A percentile compares a stretch with the other conserved stretches of the same genome.
Conservation (phyloP, 176 grass and related monocot species). For the Pharus latifolius region DNA sequence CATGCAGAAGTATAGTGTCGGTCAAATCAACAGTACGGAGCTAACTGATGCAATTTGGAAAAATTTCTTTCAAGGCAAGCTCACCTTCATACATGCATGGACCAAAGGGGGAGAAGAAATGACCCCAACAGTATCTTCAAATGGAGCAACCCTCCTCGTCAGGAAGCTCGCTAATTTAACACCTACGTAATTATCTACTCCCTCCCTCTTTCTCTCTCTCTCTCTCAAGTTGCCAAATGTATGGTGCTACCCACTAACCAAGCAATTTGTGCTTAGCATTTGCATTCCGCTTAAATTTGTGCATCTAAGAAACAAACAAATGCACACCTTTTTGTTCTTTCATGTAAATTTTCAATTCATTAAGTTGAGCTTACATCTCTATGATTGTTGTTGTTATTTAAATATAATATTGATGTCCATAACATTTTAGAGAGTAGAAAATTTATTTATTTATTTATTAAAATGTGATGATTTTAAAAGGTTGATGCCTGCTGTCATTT, state of each 20-base stretch:
- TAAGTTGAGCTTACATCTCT: background rate
- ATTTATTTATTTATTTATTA: background rate
- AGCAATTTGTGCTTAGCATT: background rate
- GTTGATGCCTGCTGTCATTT: background rate
- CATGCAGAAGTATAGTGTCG: constrained; percentile 81
- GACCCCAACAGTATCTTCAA: constrained; percentile 33
- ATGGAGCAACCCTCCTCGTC: constrained; percentile 54
- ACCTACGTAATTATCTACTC: constrained; percentile 35
- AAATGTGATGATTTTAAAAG: background rate
- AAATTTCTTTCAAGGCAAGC: constrained; percentile 66
- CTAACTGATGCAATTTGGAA: constrained; percentile 64
- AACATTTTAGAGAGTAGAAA: background rate
- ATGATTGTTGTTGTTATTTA: background rate
- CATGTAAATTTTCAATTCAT: too few species aligned
- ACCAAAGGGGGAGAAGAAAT: constrained; percentile 73
- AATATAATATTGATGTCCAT: background rate
- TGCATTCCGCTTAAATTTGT: background rate
- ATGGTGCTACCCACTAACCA: background rate
- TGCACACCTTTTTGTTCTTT: too few species aligned
- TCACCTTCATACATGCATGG: constrained; percentile 63
- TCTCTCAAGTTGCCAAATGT: background rate
- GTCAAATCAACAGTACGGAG: constrained; percentile 64
- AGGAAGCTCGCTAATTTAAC: constrained; percentile 57
- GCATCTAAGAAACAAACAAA: too few species aligned
- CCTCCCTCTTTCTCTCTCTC: background rate